Conservation (phyloP, 2,329 filamentous ascomycete genomes). For the Diaporthe ilicicola region DNA sequence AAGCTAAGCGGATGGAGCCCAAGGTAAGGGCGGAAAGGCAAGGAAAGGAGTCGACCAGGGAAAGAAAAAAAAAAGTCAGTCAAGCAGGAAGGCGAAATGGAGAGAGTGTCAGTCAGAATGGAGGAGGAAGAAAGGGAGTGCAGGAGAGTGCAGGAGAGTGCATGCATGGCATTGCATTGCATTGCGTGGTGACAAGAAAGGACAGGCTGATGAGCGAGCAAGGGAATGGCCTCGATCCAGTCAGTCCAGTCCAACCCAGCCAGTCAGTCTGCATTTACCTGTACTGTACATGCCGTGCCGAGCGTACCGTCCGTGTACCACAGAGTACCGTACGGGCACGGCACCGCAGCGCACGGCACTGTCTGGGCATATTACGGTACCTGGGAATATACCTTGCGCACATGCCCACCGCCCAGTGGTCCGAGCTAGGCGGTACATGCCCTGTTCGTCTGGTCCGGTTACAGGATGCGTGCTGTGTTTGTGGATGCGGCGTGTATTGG, state of each 20-base stretch:
- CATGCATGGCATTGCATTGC: slow-evolving; percentile 31
- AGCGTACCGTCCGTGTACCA: slow-evolving; percentile 7
- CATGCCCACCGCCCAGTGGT: slow-evolving; percentile 11
- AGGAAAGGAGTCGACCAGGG: slow-evolving; percentile 25
- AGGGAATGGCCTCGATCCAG: slow-evolving; percentile 27
- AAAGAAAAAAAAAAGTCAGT: slow-evolving; percentile 20
- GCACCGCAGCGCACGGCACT: neutral
- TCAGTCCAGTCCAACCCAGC: neutral
- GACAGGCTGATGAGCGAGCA: slow-evolving; percentile 28
- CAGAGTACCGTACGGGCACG: neutral
- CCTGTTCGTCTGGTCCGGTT: slow-evolving; percentile 26
- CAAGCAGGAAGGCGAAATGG: slow-evolving; percentile 28
- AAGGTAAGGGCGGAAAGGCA: slow-evolving; percentile 30
- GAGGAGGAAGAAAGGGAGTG: slow-evolving; percentile 31
- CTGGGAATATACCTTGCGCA: neutral
- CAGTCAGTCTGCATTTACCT: slow-evolving; percentile 5
- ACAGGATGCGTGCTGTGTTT: slow-evolving; percentile 26
- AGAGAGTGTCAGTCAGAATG: slow-evolving; percentile 32
- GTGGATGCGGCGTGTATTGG: slow-evolving; percentile 24
- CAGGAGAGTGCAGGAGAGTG: slow-evolving; percentile 30
- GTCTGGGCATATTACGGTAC: slow-evolving; percentile 8
- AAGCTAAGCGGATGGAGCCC: slow-evolving; percentile 24
- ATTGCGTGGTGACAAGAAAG: slow-evolving; percentile 30
- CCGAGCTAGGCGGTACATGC: slow-evolving; percentile 21
- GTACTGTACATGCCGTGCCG: slow-evolving; percentile 20